A percentile compares a stretch with the other conserved stretches of the same genome.
Conservation (phyloP, 23 red algal genomes). For the Porphyridium purpureum region DNA sequence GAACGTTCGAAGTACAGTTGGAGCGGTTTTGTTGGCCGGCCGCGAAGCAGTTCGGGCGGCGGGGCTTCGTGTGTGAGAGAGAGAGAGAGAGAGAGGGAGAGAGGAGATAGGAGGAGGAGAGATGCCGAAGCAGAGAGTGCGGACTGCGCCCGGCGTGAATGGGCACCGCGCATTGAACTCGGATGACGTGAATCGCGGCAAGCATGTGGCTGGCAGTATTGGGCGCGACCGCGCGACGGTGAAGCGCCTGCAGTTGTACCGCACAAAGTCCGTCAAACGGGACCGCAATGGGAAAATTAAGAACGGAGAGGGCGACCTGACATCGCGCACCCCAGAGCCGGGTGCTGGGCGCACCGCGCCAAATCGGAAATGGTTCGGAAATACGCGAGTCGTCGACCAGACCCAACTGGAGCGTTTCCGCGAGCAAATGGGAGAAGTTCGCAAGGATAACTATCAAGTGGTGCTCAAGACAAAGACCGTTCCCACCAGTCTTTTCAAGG, state of each 20-base stretch:
- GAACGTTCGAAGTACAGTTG: too few species aligned
- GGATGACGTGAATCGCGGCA: slow-evolving; percentile 42
- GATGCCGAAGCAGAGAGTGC: slow-evolving; percentile 7
- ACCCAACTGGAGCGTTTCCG: slow-evolving; percentile 48
- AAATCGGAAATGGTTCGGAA: slow-evolving; percentile 95
- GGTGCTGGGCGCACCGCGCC: slow-evolving; percentile 79
- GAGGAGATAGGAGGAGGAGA: too few species aligned
- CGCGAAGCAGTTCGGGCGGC: too few species aligned
- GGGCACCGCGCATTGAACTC: slow-evolving; percentile 8
- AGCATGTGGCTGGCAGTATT: slow-evolving; percentile 11
- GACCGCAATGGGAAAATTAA: slow-evolving; percentile 53
- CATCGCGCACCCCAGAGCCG: slow-evolving; percentile 20
- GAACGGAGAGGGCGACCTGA: slow-evolving; percentile 56
- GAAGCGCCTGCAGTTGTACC: slow-evolving; percentile 72
- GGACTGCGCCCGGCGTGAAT: slow-evolving; percentile 2
- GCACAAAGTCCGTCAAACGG: slow-evolving; percentile 44
- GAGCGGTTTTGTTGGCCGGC: too few species aligned
- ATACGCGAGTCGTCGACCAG: slow-evolving; percentile 71
- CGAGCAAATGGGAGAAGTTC: slow-evolving; percentile 39
- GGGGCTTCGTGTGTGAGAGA: too few species aligned
- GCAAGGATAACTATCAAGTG: slow-evolving; percentile 57
- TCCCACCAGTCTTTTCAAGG: slow-evolving; percentile 41
- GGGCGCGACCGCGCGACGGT: slow-evolving; percentile 59
- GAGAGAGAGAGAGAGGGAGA: too few species aligned
- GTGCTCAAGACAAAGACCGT: slow-evolving; percentile 60